A percentile compares a stretch with the other conserved stretches of the same genome.
These are phyloP conservation scores for Penicillium expansum DNA, from an alignment of 2,329 filamentous ascomycete genomes.

Conservation along the genomic window DNA sequence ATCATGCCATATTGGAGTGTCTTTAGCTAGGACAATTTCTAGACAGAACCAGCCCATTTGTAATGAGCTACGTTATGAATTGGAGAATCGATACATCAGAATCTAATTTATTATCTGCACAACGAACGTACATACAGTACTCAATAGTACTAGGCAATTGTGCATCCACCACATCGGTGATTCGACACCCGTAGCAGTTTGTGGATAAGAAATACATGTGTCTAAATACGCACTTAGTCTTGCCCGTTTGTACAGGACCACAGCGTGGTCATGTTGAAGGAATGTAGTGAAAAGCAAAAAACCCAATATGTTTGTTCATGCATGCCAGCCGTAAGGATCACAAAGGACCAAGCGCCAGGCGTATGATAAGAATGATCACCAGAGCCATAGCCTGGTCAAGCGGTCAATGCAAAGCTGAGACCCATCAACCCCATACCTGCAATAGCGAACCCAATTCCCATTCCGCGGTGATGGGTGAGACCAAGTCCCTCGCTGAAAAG, in stretches of 20 bases:
- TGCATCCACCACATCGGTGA: background rate
- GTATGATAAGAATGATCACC: background rate
- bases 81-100: background rate
- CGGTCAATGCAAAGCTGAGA: constrained; percentile 78
- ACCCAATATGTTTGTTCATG: background rate
- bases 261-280: background rate
- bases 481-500: constrained; percentile 83
- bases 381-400: constrained; percentile 32
- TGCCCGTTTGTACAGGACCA: background rate
- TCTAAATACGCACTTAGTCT: background rate
- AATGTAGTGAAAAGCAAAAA: background rate
- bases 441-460: constrained; percentile 41
- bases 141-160: background rate
- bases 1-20: background rate
- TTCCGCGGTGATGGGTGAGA: constrained; percentile 55
- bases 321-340: background rate
- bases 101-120: background rate
- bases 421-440: constrained; percentile 80
- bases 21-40: background rate
- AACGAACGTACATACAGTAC: background rate
- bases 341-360: background rate
- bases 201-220: background rate
- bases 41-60: background rate
- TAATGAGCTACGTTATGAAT: background rate
- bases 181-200: background rate